Evolutionary conservation across 495 filamentous ascomycete genomes (phyloP), one percentile per base, ranked within the genome.

Genomic region (Penicillium verhagenii): DNA sequence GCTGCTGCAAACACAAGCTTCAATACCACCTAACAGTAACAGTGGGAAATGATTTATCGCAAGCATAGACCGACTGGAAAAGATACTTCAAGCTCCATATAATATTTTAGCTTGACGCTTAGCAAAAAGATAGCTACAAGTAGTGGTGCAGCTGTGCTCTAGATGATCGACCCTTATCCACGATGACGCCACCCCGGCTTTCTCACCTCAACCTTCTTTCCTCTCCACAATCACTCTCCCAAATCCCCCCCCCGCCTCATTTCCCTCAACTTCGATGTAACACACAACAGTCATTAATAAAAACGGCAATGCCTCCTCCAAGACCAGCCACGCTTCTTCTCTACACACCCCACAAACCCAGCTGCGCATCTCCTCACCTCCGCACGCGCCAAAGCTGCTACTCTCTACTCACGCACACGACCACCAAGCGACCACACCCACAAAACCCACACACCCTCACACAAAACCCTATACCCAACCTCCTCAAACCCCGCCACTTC

Each of bases 251-350:
- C 44, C 19, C 39, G 8, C n/a, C 37, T 8, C 24, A 13, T 47
- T 20, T 21, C 29, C 18, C 35, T 39, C 24, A n/a, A 4, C 35
- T n/a, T 10, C 19, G 16, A 50, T 33, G n/a, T 49, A 50, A 43
- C 37, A 13, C 52, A 25, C 24, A 7, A 3, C 20, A 20, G 24
- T 26, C 4, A 18, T 4, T 1, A 1, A 24, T 16, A 28, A 11
- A 45, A 4, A 26, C 24, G 49, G 60, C 51, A 63, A 67, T 67
- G 64, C 53, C 56, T 31, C 26, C 64, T 1, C 47, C 55, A 21
- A 58, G 59, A 21, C 13, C 51, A 26, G 11, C 54, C 24, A 40
- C 44, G 13, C 21, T 54, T 23, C 28, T 58, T 8, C 23, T 60
- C 13, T 38, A 45, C 16, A 40, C 14, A 9, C 18, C 37, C 4